phyloP scores from a whole-genome alignment of 192 early-diverging fungal genomes.

The Geosiphon pyriformis region DNA sequence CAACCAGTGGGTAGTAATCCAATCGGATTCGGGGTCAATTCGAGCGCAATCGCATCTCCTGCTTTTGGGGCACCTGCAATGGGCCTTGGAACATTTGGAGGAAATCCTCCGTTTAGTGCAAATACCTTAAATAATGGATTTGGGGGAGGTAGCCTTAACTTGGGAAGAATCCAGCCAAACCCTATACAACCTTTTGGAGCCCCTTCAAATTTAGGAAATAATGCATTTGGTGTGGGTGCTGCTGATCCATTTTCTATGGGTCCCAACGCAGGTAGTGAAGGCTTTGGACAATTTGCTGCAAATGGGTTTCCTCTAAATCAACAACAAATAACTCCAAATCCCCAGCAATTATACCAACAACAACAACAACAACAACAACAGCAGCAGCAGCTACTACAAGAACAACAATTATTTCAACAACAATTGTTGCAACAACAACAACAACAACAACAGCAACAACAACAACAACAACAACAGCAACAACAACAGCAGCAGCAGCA shows the following conservation, averaged over 20 bases:
- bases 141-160: too few relatives aligned
- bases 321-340: slow-evolving; percentile 1
- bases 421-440: background rate
- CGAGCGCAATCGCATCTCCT: too few relatives aligned
- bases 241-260: background rate
- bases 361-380: background rate
- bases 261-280: background rate
- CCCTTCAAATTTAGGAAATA: too few relatives aligned
- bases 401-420: too few relatives aligned
- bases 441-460: slow-evolving; percentile 6
- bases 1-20: too few relatives aligned
- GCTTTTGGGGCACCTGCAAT: background rate
- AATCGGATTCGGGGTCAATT: too few relatives aligned
- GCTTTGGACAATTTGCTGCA: background rate
- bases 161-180: too few relatives aligned
- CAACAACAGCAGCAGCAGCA: slow-evolving; percentile 1
- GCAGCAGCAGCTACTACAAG: background rate
- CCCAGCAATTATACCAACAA: background rate
- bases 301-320: background rate
- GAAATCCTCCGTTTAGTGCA: too few relatives aligned
- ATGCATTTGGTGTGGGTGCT: background rate
- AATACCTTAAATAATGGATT: too few relatives aligned
- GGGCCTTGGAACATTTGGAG: background rate
- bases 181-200: too few relatives aligned
- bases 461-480: background rate